phyloP scores from a whole-genome alignment of 306 rosid genomes.

The Prunus mira region DNA sequence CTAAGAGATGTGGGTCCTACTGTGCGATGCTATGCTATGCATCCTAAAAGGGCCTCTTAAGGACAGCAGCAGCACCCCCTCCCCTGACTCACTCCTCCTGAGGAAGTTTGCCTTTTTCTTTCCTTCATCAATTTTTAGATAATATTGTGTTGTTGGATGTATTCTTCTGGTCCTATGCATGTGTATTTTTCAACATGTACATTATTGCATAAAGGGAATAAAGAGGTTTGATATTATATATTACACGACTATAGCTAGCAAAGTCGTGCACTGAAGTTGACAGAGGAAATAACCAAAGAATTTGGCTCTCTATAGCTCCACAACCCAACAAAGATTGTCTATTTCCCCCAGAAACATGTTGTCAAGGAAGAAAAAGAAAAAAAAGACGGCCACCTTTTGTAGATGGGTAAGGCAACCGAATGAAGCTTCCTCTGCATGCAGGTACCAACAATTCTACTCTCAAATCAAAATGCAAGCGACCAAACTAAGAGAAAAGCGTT shows the following conservation, averaged over 20 bases:
- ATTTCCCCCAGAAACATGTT: constrained; percentile 3
- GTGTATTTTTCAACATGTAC: constrained; percentile 6
- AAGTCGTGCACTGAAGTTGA: constrained; percentile 23
- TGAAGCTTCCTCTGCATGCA: constrained; percentile 34
- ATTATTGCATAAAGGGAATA: constrained; percentile 27
- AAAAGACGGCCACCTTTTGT: constrained; percentile 2
- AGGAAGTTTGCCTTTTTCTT: not conserved
- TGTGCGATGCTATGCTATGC: not conserved
- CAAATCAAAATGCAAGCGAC: constrained; percentile 9
- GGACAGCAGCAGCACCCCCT: constrained; percentile 1
- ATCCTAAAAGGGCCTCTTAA: not conserved
- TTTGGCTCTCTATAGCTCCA: constrained; percentile 8
- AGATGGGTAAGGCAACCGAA: constrained; percentile 16
- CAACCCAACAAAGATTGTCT: constrained; percentile 23
- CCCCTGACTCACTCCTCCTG: not conserved
- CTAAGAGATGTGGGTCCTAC: constrained; percentile 10
- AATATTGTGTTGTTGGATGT: not conserved
- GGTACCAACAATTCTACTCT: constrained; percentile 25
- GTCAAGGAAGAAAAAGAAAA: not conserved
- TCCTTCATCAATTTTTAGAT: not conserved
- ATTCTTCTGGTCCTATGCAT: constrained; percentile 20
- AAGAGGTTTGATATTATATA: constrained; percentile 7
- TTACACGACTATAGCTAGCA: not conserved
- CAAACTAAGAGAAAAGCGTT: constrained; percentile 19
- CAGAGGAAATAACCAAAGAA: constrained; percentile 36